Conservation (phyloP, 352 stramenopile species). For the Globisporangium apiculatum region DNA sequence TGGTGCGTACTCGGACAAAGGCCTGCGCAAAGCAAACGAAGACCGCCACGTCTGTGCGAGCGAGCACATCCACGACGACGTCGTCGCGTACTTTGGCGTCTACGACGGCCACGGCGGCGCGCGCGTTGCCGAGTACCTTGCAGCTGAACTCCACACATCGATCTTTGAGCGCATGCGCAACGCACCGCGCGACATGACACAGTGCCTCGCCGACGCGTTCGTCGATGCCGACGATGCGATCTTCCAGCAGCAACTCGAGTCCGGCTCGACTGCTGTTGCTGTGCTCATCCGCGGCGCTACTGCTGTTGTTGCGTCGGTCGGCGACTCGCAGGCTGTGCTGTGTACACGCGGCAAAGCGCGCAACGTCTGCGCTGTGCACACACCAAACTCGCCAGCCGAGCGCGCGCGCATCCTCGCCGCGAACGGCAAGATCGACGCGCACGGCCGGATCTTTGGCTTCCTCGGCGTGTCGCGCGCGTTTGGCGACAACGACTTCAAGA, state of each 20-base stretch:
- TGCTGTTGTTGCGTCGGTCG: slow-evolving; percentile 59
- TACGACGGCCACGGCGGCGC: slow-evolving; percentile 78
- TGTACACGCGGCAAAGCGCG: slow-evolving; percentile 43
- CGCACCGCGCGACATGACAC: slow-evolving; percentile 23
- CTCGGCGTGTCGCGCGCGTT: slow-evolving; percentile 77
- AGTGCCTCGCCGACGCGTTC: slow-evolving; percentile 39
- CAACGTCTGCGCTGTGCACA: slow-evolving; percentile 63
- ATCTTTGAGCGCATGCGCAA: slow-evolving; percentile 48
- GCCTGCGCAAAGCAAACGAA: slow-evolving; percentile 70
- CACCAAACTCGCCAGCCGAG: slow-evolving; percentile 57
- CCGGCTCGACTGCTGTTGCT: slow-evolving; percentile 63
- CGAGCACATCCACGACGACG: slow-evolving; percentile 42
- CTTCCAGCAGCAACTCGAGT: slow-evolving; percentile 60
- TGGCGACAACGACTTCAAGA: slow-evolving; percentile 86
- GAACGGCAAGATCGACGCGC: slow-evolving; percentile 66
- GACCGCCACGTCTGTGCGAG: slow-evolving; percentile 52
- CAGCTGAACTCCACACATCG: slow-evolving; percentile 46
- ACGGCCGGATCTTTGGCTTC: slow-evolving; percentile 83
- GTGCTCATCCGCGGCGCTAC: slow-evolving; percentile 47
- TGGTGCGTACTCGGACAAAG: slow-evolving; percentile 67
- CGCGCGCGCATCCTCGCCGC: slow-evolving; percentile 72
- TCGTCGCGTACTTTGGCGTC: slow-evolving; percentile 75
- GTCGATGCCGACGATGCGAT: slow-evolving; percentile 63
- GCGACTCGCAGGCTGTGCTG: slow-evolving; percentile 76
- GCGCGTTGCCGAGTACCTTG: slow-evolving; percentile 61